These are phyloP conservation scores for Gymnopus androsaceus DNA, from an alignment of 1,284 basidiomycete genomes.

Conservation along the genomic window DNA sequence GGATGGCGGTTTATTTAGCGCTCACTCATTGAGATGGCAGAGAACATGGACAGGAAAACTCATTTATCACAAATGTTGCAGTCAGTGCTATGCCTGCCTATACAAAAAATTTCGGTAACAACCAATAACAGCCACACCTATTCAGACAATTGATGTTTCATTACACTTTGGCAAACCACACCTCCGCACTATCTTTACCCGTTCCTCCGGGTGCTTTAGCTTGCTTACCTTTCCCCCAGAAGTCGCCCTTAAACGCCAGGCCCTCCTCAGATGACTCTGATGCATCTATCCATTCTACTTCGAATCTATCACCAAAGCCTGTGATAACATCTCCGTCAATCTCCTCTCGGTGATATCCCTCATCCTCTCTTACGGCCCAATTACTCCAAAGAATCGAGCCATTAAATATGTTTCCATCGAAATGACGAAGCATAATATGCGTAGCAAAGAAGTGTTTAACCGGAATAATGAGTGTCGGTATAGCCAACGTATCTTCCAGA, in stretches of 20 bases:
- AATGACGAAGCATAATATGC: slow-evolving; percentile 36
- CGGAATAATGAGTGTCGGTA: slow-evolving; percentile 34
- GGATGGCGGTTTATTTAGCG: too few species aligned
- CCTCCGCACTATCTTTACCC: slow-evolving; percentile 36
- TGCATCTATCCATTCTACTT: slow-evolving; percentile 35
- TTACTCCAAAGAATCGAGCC: slow-evolving; percentile 35
- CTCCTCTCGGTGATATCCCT: slow-evolving; percentile 23
- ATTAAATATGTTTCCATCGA: slow-evolving; percentile 37
- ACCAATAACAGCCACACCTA: too few species aligned
- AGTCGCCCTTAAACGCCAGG: slow-evolving; percentile 34
- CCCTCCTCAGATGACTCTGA: slow-evolving; percentile 26
- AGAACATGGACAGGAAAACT: too few species aligned
- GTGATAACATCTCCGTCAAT: slow-evolving; percentile 31
- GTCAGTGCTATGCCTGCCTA: too few species aligned
- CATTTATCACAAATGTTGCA: too few species aligned
- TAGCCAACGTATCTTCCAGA: neutral
- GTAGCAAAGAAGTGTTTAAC: slow-evolving; percentile 36
- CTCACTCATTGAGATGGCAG: too few species aligned
- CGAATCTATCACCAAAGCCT: slow-evolving; percentile 35
- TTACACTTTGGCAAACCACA: slow-evolving; percentile 31
- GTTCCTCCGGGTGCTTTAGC: slow-evolving; percentile 28
- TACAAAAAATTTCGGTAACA: too few species aligned
- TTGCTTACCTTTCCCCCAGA: slow-evolving; percentile 38
- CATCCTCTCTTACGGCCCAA: slow-evolving; percentile 24
- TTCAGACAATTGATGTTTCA: too few species aligned